A percentile compares a stretch with the other conserved stretches of the same genome.
Conservation (phyloP, 2,329 filamentous ascomycete genomes). For the Colletotrichum paranaense region DNA sequence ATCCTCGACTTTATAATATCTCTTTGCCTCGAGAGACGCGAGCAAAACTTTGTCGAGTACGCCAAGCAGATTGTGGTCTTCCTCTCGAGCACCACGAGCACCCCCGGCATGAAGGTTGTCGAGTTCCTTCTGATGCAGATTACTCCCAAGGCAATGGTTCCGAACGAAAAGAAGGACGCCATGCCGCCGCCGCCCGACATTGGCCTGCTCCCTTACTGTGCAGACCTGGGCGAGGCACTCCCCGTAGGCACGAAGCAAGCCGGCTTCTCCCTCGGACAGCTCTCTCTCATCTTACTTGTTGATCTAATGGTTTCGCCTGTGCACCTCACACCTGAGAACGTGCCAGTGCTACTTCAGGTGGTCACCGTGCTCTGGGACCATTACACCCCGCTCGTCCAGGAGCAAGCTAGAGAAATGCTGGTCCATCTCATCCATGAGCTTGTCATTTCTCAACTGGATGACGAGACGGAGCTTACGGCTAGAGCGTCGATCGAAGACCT, state of each 20-base stretch:
- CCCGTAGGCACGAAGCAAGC: constrained; percentile 92
- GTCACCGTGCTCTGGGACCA: constrained; percentile 97
- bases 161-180: constrained; percentile 81
- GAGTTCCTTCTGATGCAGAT: constrained; percentile 94
- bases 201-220: constrained; percentile 84
- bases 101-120: constrained; percentile 88
- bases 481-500: constrained; percentile 87
- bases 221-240: constrained; percentile 81
- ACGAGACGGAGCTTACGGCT: constrained; percentile 68
- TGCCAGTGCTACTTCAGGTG: constrained; percentile 89
- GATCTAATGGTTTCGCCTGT: constrained; percentile 96
- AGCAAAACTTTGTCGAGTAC: constrained; percentile 98
- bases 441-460: constrained; percentile 83
- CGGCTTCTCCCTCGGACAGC: constrained; percentile 90
- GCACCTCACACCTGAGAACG: constrained; percentile 79
- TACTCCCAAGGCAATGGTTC: constrained; percentile 95
- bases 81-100: constrained; percentile 80
- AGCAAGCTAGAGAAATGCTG: constrained; percentile 96
- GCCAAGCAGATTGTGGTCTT: constrained; percentile 99
- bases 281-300: constrained; percentile 92
- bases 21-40: constrained; percentile 89
- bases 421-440: constrained; percentile 97
- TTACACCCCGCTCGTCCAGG: constrained; percentile 93
- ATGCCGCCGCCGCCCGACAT: constrained; percentile 79
- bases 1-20: constrained; percentile 97